Percentiles rank a stretch among this genome's conserved stretches.
Conservation (phyloP, 2,329 filamentous ascomycete genomes). For the Acarospora socialis region DNA sequence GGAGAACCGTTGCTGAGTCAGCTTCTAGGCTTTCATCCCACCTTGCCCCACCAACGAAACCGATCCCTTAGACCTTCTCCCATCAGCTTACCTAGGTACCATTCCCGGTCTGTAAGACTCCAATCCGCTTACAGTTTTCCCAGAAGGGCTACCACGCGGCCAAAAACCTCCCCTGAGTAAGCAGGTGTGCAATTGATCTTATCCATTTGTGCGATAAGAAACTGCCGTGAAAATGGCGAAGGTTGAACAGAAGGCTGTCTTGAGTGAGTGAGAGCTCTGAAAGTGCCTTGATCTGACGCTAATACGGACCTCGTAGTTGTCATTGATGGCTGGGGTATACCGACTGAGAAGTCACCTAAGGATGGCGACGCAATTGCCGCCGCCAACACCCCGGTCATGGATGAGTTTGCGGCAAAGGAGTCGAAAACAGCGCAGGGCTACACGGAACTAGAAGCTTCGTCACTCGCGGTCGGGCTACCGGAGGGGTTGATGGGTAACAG, state of each 20-base stretch:
- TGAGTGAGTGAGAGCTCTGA: conserved; percentile 34
- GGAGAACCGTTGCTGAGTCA: too few relatives aligned
- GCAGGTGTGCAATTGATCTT: too few relatives aligned
- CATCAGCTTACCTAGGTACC: too few relatives aligned
- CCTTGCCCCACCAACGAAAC: too few relatives aligned
- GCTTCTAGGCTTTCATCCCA: too few relatives aligned
- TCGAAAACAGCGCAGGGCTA: conserved; percentile 70
- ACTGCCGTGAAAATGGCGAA: conserved; percentile 46
- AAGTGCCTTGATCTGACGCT: conserved; percentile 7
- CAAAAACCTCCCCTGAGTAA: too few relatives aligned
- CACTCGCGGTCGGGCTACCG: conserved; percentile 84
- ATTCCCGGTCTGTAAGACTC: too few relatives aligned
- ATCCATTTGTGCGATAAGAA: too few relatives aligned
- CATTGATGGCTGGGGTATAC: conserved; percentile 97
- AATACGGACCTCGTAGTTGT: conserved; percentile 54
- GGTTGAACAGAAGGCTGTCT: conserved; percentile 54
- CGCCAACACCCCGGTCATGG: conserved; percentile 89
- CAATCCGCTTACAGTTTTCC: too few relatives aligned
- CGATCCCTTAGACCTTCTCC: too few relatives aligned
- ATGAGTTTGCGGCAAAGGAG: conserved; percentile 53
- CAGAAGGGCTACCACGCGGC: too few relatives aligned
- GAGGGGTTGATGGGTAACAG: conserved; percentile 98
- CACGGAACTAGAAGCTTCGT: conserved; percentile 88
- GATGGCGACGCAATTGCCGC: conserved; percentile 91
- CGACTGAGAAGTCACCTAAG: conserved; percentile 63